Conservation (phyloP, 2,329 filamentous ascomycete genomes). For the Colletotrichum sp. region DNA sequence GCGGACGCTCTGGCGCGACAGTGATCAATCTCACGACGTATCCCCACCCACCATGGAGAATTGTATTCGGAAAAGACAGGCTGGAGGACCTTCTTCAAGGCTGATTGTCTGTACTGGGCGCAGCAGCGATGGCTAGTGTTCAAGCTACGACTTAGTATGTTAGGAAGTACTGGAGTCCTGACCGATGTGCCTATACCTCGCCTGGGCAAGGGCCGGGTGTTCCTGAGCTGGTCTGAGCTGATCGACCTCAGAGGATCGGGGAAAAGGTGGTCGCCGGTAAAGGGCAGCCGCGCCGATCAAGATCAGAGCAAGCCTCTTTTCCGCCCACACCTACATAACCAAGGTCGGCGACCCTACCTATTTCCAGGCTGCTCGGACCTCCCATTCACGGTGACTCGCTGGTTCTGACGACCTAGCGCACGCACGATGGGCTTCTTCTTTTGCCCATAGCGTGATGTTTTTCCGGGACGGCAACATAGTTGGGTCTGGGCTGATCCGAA, state of each 20-base stretch:
- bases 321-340: background rate
- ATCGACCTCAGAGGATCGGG: background rate
- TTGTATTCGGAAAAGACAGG: background rate
- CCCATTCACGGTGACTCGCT: background rate
- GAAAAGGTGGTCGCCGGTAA: background rate
- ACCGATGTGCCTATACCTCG: background rate
- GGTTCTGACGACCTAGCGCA: background rate
- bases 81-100: background rate
- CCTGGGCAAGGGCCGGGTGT: slow-evolving; percentile 3
- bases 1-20: slow-evolving; percentile 7
- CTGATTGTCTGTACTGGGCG: background rate
- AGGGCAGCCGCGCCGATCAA: slow-evolving; percentile 12
- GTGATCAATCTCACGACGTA: background rate
- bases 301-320: slow-evolving; percentile 12
- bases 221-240: slow-evolving; percentile 1
- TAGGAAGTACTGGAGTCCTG: background rate
- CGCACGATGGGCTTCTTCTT: background rate
- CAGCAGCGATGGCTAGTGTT: background rate
- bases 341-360: background rate
- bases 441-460: background rate
- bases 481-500: background rate
- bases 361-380: background rate
- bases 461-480: background rate
- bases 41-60: background rate
- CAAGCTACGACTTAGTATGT: background rate